Evolutionary conservation across 805 yeast species (phyloP).

Genomic region (Metschnikowia reukaufii): DNA sequence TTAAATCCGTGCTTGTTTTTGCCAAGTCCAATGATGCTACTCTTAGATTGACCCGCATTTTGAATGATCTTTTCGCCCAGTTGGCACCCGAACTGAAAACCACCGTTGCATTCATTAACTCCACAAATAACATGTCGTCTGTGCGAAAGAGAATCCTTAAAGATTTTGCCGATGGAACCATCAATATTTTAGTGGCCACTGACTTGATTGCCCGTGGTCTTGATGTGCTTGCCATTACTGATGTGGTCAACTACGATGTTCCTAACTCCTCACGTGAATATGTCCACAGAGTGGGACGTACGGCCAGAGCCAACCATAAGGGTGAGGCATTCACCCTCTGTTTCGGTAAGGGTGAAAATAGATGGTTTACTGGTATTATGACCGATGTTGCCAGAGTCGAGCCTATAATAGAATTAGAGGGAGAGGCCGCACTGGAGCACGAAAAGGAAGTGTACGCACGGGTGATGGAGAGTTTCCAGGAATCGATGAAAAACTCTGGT

Average conservation of each 20-base stretch:
- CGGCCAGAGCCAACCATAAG: slow-evolving; percentile 83
- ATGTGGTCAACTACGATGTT: slow-evolving; percentile 86
- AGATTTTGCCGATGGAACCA: slow-evolving; percentile 54
- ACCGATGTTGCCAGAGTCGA: slow-evolving; percentile 47
- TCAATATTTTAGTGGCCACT: slow-evolving; percentile 67
- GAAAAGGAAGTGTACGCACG: slow-evolving; percentile 28
- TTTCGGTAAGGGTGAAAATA: slow-evolving; percentile 76
- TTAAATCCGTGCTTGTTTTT: slow-evolving; percentile 54
- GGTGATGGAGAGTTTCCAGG: slow-evolving; percentile 29
- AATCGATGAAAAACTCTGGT: slow-evolving; percentile 11
- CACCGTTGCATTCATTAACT: slow-evolving; percentile 51
- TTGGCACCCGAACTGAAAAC: slow-evolving; percentile 14
- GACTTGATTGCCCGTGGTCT: slow-evolving; percentile 97
- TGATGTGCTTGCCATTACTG: slow-evolving; percentile 66
- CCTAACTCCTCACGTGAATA: slow-evolving; percentile 90
- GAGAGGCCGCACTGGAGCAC: slow-evolving; percentile 21
- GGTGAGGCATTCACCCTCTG: slow-evolving; percentile 77
- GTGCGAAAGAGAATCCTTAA: slow-evolving; percentile 55
- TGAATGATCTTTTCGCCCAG: slow-evolving; percentile 42
- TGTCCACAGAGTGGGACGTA: slow-evolving; percentile 94
- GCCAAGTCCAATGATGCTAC: slow-evolving; percentile 84
- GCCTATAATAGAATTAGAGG: slow-evolving; percentile 19
- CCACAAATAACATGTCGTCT: slow-evolving; percentile 51
- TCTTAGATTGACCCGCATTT: slow-evolving; percentile 68
- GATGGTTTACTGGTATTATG: slow-evolving; percentile 54